A percentile compares a stretch with the other conserved stretches of the same genome.
phyloP scores from a whole-genome alignment of 176 grass and related monocot species.

The Olyra latifolia region DNA sequence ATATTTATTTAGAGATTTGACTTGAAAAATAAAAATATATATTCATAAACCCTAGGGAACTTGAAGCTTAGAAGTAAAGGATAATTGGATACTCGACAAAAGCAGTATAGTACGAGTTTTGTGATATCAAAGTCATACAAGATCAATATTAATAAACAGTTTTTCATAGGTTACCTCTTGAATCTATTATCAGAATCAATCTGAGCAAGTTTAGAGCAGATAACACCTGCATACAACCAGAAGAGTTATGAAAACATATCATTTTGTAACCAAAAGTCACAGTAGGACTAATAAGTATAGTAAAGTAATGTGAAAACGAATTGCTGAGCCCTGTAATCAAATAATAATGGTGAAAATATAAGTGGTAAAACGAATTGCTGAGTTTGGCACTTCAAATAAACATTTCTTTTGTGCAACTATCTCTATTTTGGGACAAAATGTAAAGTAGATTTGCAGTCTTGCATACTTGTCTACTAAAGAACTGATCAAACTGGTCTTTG shows the following conservation, averaged over 20 bases:
- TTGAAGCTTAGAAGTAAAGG: background rate
- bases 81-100: background rate
- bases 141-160: background rate
- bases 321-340: background rate
- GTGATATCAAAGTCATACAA: slow-evolving; percentile 7
- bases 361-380: background rate
- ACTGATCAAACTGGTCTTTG: background rate
- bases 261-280: slow-evolving; percentile 5
- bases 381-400: background rate
- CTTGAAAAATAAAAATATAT: background rate
- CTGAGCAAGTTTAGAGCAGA: slow-evolving; percentile 86
- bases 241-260: background rate
- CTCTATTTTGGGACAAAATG: background rate
- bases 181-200: slow-evolving; percentile 80
- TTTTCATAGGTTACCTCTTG: slow-evolving; percentile 50
- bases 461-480: background rate
- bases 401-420: background rate
- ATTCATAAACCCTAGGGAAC: background rate
- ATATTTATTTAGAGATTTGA: background rate
- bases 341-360: background rate
- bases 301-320: background rate
- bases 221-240: slow-evolving; percentile 62
- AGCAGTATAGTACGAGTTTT: slow-evolving; percentile 9
- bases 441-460: background rate
- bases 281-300: slow-evolving; percentile 27